These are phyloP conservation scores for Hypoxylon sp. DNA, from an alignment of 2,329 filamentous ascomycete genomes.

Conservation along the genomic window DNA sequence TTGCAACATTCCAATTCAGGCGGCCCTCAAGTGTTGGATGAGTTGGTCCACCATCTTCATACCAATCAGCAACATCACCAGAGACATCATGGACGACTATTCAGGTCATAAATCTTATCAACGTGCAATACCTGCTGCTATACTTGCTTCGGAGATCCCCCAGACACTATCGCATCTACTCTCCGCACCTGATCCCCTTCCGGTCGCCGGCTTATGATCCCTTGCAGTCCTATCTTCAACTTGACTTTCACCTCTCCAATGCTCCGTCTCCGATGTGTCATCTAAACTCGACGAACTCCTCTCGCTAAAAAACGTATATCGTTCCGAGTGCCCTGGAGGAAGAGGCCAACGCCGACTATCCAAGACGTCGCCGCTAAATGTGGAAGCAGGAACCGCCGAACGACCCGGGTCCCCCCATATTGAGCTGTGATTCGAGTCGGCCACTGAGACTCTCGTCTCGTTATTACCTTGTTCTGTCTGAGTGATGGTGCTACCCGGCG, in stretches of 20 bases:
- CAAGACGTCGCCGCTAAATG: conserved; percentile 22
- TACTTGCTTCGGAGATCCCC: conserved; percentile 27
- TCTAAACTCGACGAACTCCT: conserved; percentile 27
- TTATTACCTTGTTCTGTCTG: conserved; percentile 5
- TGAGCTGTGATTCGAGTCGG: conserved; percentile 35
- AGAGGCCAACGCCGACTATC: conserved; percentile 40
- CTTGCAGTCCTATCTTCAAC: conserved; percentile 14
- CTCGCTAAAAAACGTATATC: conserved; percentile 39
- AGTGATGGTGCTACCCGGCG: conserved; percentile 2
- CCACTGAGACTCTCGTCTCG: conserved; percentile 20
- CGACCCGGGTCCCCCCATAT: conserved; percentile 35
- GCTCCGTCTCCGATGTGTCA: conserved; percentile 20
- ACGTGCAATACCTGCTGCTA: conserved; percentile 17
- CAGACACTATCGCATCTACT: conserved; percentile 32
- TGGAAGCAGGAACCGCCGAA: conserved; percentile 22
- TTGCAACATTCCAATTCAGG: neutral
- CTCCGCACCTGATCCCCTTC: conserved; percentile 1
- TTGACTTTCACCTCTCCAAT: conserved; percentile 23
- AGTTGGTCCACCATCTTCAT: neutral
- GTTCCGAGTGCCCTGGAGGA: conserved; percentile 39
- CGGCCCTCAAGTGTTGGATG: neutral
- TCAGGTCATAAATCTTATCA: conserved; percentile 1
- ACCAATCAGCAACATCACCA: neutral
- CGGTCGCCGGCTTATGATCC: neutral
- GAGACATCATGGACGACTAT: neutral